Evolutionary conservation across 768 basidiomycete genomes (phyloP), one percentile per base, ranked within the genome.

Genomic region (Agrocybe chaxingu): DNA sequence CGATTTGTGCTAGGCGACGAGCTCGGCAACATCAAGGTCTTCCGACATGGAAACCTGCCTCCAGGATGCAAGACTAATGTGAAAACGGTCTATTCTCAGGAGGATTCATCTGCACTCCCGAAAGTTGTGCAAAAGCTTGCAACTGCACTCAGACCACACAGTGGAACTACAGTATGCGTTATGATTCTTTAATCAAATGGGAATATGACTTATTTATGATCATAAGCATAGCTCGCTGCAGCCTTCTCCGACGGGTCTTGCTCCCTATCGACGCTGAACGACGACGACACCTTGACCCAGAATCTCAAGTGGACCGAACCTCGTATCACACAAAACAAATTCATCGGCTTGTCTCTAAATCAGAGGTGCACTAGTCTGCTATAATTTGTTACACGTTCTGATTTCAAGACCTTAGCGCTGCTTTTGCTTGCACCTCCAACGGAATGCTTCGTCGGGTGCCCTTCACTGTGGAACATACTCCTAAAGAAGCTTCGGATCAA

Each of bases 1-100:
- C 79, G 77, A 51, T 90, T 91, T 67, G 68, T 89, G 45, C 66
- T 81, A 40, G 91, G 88, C 55, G 91, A 92, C 68, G 85, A 89
- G 55, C 80, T 88, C 31, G 91, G 90, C 13, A 80, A 78, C 50
- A 77, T 92, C 51, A 91, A 91, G 68, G 66, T 79, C 7, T 60
- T 89, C 49, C 67, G 58, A 8, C 85, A 78, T 57, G 47, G 68
- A 12, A 60, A 64, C 8, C 40, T 55, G 8, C 53, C 65, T 11
- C 45, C 57, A 7, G 63, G 69, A 41, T 55, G 60, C 48, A 77
- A 73, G 46, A 60, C 65, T 2, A 52, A 62, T 16, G 42, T 73
- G 5, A 70, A 65, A 31, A 73, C 63, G 13, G 42, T 74, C 4
- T 60, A 66, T 45, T 58, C 46, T 64, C 68, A 54, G 70, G 70